Conservation (phyloP, 202 grass and related monocot species). For the Tripidium arundinaceum region DNA sequence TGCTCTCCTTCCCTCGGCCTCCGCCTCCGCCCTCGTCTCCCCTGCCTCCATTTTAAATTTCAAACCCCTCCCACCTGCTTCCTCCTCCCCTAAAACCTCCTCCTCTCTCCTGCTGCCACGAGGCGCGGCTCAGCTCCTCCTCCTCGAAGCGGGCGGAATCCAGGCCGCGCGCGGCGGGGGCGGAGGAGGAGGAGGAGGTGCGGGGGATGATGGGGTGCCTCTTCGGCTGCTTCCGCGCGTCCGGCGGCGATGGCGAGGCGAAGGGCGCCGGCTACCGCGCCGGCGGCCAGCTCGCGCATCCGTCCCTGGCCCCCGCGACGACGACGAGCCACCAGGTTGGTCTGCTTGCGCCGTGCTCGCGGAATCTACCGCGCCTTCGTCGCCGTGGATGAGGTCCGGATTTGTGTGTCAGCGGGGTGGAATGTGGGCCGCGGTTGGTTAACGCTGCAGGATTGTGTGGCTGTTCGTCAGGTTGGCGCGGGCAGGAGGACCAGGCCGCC, state of each 20-base stretch:
- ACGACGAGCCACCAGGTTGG: conserved; percentile 37
- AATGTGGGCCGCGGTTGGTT: background rate
- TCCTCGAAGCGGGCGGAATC: conserved; percentile 4
- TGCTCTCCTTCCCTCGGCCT: background rate
- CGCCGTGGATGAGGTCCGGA: background rate
- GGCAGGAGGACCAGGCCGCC: background rate
- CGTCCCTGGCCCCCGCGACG: conserved; percentile 33
- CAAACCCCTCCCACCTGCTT: conserved; percentile 39
- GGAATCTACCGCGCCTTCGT: background rate
- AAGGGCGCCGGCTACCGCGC: background rate
- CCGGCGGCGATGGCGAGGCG: conserved; percentile 25
- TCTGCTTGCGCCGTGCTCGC: background rate
- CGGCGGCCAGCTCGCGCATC: conserved; percentile 24
- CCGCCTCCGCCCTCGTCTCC: background rate
- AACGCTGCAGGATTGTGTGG: background rate
- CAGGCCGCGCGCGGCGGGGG: conserved; percentile 8
- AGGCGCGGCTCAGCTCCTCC: conserved; percentile 10
- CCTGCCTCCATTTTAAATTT: conserved; percentile 72
- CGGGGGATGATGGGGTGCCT: conserved; percentile 62
- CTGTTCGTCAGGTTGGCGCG: too few relatives aligned
- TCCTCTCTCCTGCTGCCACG: conserved; percentile 35
- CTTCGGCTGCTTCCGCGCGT: conserved; percentile 65
- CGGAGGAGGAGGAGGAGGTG: background rate
- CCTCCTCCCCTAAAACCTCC: conserved; percentile 33
- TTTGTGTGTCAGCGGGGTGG: background rate